A percentile compares a stretch with the other conserved stretches of the same genome.
phyloP scores from a whole-genome alignment of 139 green algal species.

The Pycnococcus provasolii region DNA sequence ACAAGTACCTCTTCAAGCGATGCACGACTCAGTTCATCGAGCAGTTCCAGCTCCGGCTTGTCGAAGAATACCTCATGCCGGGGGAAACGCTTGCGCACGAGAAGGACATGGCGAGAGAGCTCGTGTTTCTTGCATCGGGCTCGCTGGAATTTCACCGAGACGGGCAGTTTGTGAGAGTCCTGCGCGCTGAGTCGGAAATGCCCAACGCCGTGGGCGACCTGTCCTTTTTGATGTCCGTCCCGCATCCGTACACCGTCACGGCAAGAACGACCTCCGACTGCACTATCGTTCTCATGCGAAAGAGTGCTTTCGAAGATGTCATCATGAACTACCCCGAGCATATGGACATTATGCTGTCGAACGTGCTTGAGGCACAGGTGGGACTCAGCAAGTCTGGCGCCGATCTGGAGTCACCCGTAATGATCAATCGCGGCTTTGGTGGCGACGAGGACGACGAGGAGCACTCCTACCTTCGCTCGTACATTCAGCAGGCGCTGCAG shows the following conservation, averaged over 20 bases:
- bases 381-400: constrained; percentile 29
- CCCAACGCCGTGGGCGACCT: constrained; percentile 17
- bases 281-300: constrained; percentile 25
- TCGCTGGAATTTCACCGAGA: constrained; percentile 18
- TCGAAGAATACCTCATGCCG: constrained; percentile 30
- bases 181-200: neutral
- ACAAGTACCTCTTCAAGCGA: constrained; percentile 25
- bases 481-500: constrained; percentile 24
- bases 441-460: constrained; percentile 14
- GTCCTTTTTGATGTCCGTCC: constrained; percentile 35
- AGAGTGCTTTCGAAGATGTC: constrained; percentile 24
- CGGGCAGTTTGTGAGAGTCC: neutral
- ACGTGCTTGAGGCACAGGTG: constrained; percentile 24
- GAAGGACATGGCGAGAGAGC: constrained; percentile 29
- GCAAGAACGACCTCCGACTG: constrained; percentile 25
- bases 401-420: neutral
- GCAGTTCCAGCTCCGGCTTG: constrained; percentile 6
- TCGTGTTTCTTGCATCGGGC: constrained; percentile 29
- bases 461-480: constrained; percentile 21
- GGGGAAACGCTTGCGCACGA: constrained; percentile 24
- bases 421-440: neutral
- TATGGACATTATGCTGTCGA: constrained; percentile 33
- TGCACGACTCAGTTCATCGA: constrained; percentile 35
- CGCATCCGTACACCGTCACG: constrained; percentile 27
- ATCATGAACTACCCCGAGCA: constrained; percentile 33